Base-by-base conservation (phyloP, 805 yeast species). In the Starmera dryadoides region DNA sequence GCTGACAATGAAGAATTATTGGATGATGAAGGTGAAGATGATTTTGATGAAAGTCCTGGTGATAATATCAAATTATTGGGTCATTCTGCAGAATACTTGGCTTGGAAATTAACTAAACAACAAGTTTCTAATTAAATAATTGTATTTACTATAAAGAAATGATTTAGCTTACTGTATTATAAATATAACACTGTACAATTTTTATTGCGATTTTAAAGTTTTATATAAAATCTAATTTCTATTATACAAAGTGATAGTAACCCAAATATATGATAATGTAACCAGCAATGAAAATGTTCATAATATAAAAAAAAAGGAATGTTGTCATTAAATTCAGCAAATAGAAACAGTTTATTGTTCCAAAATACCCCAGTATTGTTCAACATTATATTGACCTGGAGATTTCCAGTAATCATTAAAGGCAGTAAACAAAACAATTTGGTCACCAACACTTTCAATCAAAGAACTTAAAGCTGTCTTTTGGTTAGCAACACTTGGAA, bases 51-150 rank as follows among this genome's bases (percentile, higher is more conserved):
- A 30, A 44, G 48, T n/a, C 50, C 54, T 8, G 56, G 57, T 2
- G 60, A 9, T 39, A 69, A 52, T 38, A 33, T 46, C 20, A 46
- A 41, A 11, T 71, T 72, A 29, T 55, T 80, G 29, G 87, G 94
- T 6, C 94, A 86, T 52, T 75, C 84, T 37, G 86, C 87, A 2
- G 69, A 71, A 51, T 88, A 84, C 53, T 58, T 87, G 54, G 85
- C 86, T 2, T 79, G 73, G 73, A 76, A 72, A 53, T 42, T 43
- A 30, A 43, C 40, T 6, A 51, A 51, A 28, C 15, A 22, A 32
- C 10, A 16, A 23, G 36, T 37, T 30, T 28, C 6, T 7, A 28
- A 7, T 14, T 15, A 9, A 6, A 21, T 21, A 21, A 21, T 6
- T 21, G 23, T 21, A 6, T 21, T 9, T 21, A 21, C n/a, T n/a